Evolutionary conservation across 108 stramenopile species (phyloP).

Genomic region (Nitzschia inconspicua): DNA sequence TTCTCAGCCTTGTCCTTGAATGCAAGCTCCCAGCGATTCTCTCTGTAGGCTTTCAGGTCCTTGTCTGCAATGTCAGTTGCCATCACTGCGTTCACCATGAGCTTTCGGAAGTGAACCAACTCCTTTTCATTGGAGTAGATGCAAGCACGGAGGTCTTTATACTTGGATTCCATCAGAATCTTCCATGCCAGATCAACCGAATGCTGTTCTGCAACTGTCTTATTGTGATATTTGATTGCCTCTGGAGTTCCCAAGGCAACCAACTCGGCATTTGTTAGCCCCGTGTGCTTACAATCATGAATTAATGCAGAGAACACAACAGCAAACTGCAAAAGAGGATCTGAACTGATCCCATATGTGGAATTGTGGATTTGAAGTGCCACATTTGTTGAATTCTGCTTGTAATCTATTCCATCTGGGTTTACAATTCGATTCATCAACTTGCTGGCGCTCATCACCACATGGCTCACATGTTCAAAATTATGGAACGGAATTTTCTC

Average conservation of each 20-base stretch:
- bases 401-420: conserved; percentile 2
- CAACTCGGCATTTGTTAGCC: conserved; percentile 22
- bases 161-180: conserved; percentile 15
- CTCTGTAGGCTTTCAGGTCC: no score
- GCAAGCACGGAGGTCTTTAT: conserved; percentile 3
- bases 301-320: conserved; percentile 26
- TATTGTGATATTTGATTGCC: conserved; percentile 14
- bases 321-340: no score
- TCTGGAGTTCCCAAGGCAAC: conserved; percentile 6
- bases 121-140: conserved; percentile 6
- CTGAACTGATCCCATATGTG: no score
- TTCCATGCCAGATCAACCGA: conserved; percentile 16
- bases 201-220: conserved; percentile 29
- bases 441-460: no score
- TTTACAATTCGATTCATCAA: no score
- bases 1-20: no score
- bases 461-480: no score
- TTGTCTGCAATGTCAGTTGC: no score
- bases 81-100: conserved; percentile 8
- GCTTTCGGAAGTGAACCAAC: conserved; percentile 4
- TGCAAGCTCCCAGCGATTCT: no score
- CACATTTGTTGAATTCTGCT: background rate
- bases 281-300: conserved; percentile 29
- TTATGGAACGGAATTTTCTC: conserved; percentile 11
- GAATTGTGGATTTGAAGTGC: conserved; percentile 7